phyloP scores from a whole-genome alignment of 805 yeast genomes.

The Metschnikowia drakensbergensis region DNA sequence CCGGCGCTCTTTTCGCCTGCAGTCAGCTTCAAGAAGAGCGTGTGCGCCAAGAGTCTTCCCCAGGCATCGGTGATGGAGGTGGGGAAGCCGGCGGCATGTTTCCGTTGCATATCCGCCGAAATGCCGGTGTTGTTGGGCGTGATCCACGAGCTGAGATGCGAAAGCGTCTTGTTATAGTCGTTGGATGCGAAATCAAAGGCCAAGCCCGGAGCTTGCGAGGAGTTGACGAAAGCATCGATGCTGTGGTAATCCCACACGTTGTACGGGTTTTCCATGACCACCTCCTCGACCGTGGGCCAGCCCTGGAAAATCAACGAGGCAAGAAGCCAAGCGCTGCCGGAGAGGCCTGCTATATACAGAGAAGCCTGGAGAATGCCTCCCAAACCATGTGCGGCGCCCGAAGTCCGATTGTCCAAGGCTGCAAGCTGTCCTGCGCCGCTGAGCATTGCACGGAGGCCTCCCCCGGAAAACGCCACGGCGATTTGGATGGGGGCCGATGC shows the following conservation, averaged over 20 bases:
- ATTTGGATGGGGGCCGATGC: constrained; percentile 17
- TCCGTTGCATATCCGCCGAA: constrained; percentile 46
- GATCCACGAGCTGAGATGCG: constrained; percentile 31
- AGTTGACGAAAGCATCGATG: constrained; percentile 28
- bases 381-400: constrained; percentile 38
- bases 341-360: constrained; percentile 69
- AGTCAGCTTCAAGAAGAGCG: constrained; percentile 42
- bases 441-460: constrained; percentile 37
- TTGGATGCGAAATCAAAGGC: constrained; percentile 20
- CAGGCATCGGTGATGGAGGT: constrained; percentile 72
- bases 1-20: background rate
- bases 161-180: constrained; percentile 24
- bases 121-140: constrained; percentile 42
- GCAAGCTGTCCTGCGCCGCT: constrained; percentile 20
- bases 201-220: constrained; percentile 11
- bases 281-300: constrained; percentile 66
- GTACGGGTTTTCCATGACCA: constrained; percentile 34
- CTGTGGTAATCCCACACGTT: constrained; percentile 36
- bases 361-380: constrained; percentile 74
- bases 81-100: constrained; percentile 56
- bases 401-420: constrained; percentile 17
- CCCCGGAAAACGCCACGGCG: constrained; percentile 34
- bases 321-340: constrained; percentile 84
- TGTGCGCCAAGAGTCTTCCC: constrained; percentile 74
- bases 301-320: constrained; percentile 66